Percentiles rank a stretch among this genome's conserved stretches.
These are phyloP conservation scores for Tephrocybe rancida DNA, from an alignment of 768 basidiomycete species.

Conservation along the genomic window DNA sequence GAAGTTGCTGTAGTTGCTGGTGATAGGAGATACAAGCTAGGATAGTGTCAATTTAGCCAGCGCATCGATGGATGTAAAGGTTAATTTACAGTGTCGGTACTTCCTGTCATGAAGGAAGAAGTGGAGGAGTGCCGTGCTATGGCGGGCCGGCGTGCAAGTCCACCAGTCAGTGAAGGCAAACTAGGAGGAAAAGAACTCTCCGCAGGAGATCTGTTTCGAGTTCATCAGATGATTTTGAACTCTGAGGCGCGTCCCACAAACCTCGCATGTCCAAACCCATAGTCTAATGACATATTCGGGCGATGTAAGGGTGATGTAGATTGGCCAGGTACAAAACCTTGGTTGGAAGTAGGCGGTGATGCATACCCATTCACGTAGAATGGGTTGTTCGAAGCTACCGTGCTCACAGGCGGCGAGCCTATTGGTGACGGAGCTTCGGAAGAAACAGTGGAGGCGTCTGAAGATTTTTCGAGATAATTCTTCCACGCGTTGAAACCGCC, in stretches of 20 bases:
- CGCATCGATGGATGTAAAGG: neutral
- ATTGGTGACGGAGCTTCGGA: constrained; percentile 5
- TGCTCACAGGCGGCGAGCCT: constrained; percentile 23
- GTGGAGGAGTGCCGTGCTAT: constrained; percentile 41
- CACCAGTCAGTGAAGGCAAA: constrained; percentile 24
- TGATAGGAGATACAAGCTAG: constrained; percentile 36
- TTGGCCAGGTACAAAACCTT: constrained; percentile 22
- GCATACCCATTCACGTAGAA: constrained; percentile 20
- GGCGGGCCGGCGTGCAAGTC: constrained; percentile 40
- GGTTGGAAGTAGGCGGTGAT: constrained; percentile 15
- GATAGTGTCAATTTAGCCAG: neutral
- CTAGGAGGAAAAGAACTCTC: constrained; percentile 36
- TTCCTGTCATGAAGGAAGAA: constrained; percentile 48
- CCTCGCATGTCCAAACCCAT: constrained; percentile 44
- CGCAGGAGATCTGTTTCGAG: constrained; percentile 37
- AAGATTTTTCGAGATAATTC: constrained; percentile 47
- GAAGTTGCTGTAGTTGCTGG: constrained; percentile 32
- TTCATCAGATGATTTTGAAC: neutral
- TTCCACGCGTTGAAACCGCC: constrained; percentile 89
- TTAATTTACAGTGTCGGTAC: constrained; percentile 48
- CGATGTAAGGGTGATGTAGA: constrained; percentile 21
- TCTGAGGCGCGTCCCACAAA: constrained; percentile 18
- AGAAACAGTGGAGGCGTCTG: constrained; percentile 21
- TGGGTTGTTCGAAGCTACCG: constrained; percentile 26
- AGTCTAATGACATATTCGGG: constrained; percentile 38